Base-by-base conservation (phyloP, 2,329 filamentous ascomycete genomes). In the Lachnellula hyalina region DNA sequence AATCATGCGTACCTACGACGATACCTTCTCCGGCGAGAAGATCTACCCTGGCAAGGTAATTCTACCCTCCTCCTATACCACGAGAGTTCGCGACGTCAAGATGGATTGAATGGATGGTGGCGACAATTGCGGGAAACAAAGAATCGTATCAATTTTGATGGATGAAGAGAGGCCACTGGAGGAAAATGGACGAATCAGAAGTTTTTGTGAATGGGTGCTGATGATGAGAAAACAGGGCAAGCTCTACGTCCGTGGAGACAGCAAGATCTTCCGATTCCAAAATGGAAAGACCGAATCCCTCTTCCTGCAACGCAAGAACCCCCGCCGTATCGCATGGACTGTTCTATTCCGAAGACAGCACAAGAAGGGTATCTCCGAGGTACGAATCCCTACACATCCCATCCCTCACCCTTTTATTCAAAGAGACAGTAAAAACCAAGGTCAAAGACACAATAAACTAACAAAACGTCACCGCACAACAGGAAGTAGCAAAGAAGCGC, bases 291-390 rank as follows among this genome's bases (percentile, higher is more conserved):
- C 90, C 80, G 94, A 99, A 83, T 96, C 91, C 68, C 90, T 99
- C 69, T 99, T 99, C 87, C 90, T 97, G 71, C 94, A 99, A 86
- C 93, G 94, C 85, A 99, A 99, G 90, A 99, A 99, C 87, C 94
- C 94, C 76, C 93, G 94, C 79, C 91, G 93, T 77, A 97, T 99
- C 78, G 87, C 93, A 70, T 99, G 94, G 94, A 99, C 94, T 68
- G 87, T 92, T 72, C 89, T 99, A 65, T 99, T 90, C 90, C 87
- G 94, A 78, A 89, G 93, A 80, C 90, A 96, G 82, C 93, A 96
- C 88, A 94, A 92, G 85, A 99, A 99, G 91, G 94, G 94, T 87
- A 95, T 97, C 81, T 96, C 93, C 84, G 94, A 99, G 92, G 94
- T 97, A 87, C 81, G 88, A 76, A 51, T 14, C 47, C 25, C 41